Percentiles rank a stretch among this genome's conserved stretches.
Evolutionary conservation across 306 rosid species (phyloP).

Genomic region (Astragalus membranaceus): DNA sequence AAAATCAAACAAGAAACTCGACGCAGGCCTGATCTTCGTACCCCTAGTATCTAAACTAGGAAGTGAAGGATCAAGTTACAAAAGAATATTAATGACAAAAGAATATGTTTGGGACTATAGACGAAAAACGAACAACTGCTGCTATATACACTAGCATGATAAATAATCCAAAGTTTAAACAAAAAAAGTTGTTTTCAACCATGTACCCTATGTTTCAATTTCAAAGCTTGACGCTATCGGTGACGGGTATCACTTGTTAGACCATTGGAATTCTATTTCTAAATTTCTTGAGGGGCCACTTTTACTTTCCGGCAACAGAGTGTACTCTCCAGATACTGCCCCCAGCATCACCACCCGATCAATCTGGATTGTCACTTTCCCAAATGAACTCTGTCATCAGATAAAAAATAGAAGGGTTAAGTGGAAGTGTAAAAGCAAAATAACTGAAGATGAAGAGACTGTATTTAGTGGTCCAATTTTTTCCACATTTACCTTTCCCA

Average conservation of each 20-base stretch:
- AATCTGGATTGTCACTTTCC: constrained; percentile 96
- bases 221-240: constrained; percentile 16
- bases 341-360: constrained; percentile 97
- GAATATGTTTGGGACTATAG: constrained; percentile 35
- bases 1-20: constrained; percentile 13
- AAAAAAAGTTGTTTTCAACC: constrained; percentile 21
- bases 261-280: constrained; percentile 99
- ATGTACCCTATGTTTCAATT: constrained; percentile 24
- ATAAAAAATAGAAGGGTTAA: constrained; percentile 16
- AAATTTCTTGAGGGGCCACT: constrained; percentile 84
- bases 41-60: constrained; percentile 15
- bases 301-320: constrained; percentile 86
- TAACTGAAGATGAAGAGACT: not conserved
- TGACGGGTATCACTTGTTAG: constrained; percentile 54
- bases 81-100: constrained; percentile 46
- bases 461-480: not conserved
- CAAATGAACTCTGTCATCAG: constrained; percentile 77
- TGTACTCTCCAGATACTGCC: constrained; percentile 92
- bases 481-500: constrained; percentile 72
- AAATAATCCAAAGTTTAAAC: constrained; percentile 37
- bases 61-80: constrained; percentile 34
- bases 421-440: not conserved
- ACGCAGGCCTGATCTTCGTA: constrained; percentile 29
- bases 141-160: constrained; percentile 58
- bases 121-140: constrained; percentile 31